Evolutionary conservation across 2,329 filamentous ascomycete species (phyloP).

Genomic region (Plenodomus lindquistii): DNA sequence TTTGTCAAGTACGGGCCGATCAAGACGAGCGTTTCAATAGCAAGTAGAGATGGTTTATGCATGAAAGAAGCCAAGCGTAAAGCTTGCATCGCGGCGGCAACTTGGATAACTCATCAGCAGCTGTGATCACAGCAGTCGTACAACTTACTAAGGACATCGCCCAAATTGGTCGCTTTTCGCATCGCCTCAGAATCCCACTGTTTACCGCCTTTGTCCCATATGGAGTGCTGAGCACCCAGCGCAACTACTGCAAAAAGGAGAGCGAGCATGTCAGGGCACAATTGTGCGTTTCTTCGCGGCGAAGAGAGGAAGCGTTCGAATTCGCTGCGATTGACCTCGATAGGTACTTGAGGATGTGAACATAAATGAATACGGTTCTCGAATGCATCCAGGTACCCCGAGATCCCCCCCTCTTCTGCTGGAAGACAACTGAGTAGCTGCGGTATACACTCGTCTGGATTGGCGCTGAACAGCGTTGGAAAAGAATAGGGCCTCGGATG

Average conservation of each 20-base stretch:
- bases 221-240: constrained; percentile 51
- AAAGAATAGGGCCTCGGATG: constrained; percentile 50
- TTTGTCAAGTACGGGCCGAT: constrained; percentile 55
- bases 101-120: constrained; percentile 29
- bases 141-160: constrained; percentile 52
- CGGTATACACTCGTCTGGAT: constrained; percentile 39
- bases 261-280: constrained; percentile 53
- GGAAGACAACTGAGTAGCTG: constrained; percentile 47
- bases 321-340: constrained; percentile 49
- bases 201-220: constrained; percentile 48
- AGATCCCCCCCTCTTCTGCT: constrained; percentile 40
- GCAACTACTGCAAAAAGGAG: constrained; percentile 54
- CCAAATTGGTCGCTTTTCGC: constrained; percentile 40
- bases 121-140: not conserved
- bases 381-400: constrained; percentile 48
- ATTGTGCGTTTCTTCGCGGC: constrained; percentile 47
- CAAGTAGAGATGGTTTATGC: constrained; percentile 52
- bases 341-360: constrained; percentile 52
- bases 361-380: constrained; percentile 49
- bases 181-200: constrained; percentile 46
- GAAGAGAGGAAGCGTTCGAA: constrained; percentile 52
- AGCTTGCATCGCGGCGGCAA: constrained; percentile 56
- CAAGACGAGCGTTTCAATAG: constrained; percentile 53
- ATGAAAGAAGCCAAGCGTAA: constrained; percentile 54
- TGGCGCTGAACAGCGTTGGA: constrained; percentile 48